Base-by-base conservation (phyloP, 2,329 filamentous ascomycete genomes). In the Exophiala bonariae region DNA sequence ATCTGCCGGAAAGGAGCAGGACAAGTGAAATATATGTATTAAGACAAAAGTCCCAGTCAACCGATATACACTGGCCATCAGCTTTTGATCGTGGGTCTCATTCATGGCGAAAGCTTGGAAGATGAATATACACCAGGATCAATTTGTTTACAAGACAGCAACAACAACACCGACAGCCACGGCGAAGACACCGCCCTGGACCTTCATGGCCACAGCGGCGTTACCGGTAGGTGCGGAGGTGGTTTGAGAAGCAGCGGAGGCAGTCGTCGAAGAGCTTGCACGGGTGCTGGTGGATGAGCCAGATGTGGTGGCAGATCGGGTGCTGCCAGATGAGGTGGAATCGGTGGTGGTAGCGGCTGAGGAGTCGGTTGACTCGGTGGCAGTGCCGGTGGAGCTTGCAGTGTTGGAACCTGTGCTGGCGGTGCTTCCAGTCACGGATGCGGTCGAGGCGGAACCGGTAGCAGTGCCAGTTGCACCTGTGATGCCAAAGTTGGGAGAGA, bases 401-500 rank as follows among this genome's bases (percentile, higher is more conserved):
- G 60, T 49, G 38, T 61, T 61, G 13, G 58, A 40, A 6, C 57
- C 23, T 7, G 59, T 42, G 23, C 53, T 23, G n/a, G 41, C 44
- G 26, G 57, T 37, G 10, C 49, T 54, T 31, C 54, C 53, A 31
- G 62, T 63, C 16, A 63, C 57, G n/a, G 69, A 60, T 38, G 62
- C 61, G 40, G 61, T 55, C 37, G 59, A 58, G 38, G 64, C 61
- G 11, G 59, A 48, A 36, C 50, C 55, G 20, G 58, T 46, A 3
- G 63, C 58, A 13, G 65, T 66, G n/a, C 66, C 72, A 47, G 69
- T 71, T 52, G 66, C 65, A 52, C 71, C 74, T 10, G 72, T 59
- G 46, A 81, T 66, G 30, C 69, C 65, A 65, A 80, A 81, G 50
- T 69, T 70, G 5, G 74, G 72, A 28, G 72, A 73, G 69, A 75